These are phyloP conservation scores for Saccharomyces uvarum DNA, from an alignment of 1,139 yeast species.

Conservation along the genomic window DNA sequence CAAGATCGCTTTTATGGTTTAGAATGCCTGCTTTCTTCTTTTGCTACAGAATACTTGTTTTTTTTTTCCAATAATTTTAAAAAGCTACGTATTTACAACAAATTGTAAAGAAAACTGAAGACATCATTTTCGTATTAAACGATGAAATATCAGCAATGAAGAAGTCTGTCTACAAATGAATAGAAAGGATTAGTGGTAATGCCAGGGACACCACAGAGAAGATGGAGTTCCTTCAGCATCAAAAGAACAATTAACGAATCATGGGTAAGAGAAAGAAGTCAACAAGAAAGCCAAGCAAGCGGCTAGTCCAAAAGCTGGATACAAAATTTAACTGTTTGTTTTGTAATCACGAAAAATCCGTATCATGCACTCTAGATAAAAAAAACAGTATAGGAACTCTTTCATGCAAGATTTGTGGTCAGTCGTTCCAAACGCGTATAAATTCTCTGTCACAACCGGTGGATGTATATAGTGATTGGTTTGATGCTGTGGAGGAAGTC, in stretches of 20 bases:
- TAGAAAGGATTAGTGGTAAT: not conserved
- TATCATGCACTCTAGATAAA: slow-evolving; percentile 81
- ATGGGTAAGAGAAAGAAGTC: slow-evolving; percentile 91
- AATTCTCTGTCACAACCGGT: slow-evolving; percentile 62
- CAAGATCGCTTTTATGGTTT: not conserved
- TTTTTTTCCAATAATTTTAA: too few species aligned
- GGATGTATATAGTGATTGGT: slow-evolving; percentile 96
- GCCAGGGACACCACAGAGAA: not conserved
- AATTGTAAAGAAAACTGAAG: not conserved
- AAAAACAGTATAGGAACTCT: slow-evolving; percentile 78
- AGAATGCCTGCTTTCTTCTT: not conserved
- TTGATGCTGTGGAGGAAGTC: slow-evolving; percentile 95
- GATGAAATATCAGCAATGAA: not conserved
- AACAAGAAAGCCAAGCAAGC: slow-evolving; percentile 73
- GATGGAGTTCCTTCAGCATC: not conserved
- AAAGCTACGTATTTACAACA: not conserved
- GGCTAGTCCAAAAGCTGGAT: slow-evolving; percentile 71
- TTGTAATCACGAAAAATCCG: slow-evolving; percentile 93
- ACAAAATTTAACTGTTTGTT: slow-evolving; percentile 85
- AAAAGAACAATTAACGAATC: not conserved
- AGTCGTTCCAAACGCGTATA: slow-evolving; percentile 82
- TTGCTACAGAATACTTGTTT: too few species aligned
- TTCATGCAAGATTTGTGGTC: slow-evolving; percentile 91
- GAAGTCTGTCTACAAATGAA: not conserved
- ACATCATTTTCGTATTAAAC: not conserved